Evolutionary conservation across 2,329 filamentous ascomycete species (phyloP).

Genomic region (Arthrobotrys entomopaga): DNA sequence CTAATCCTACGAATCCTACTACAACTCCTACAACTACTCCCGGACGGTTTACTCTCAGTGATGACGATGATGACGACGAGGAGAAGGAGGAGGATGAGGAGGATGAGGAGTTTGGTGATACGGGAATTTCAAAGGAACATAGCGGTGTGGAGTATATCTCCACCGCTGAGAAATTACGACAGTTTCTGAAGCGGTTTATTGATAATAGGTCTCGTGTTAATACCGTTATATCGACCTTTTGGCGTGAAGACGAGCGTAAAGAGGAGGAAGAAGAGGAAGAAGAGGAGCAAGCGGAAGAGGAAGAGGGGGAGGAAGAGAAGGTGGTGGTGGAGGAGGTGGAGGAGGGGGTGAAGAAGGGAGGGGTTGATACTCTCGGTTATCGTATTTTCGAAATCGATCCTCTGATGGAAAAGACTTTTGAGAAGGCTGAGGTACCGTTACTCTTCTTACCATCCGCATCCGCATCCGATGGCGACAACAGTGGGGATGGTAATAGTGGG

Average conservation of each 20-base stretch:
- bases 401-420: not conserved
- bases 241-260: too few relatives aligned
- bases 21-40: too few relatives aligned
- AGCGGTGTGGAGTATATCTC: too few relatives aligned
- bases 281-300: not conserved
- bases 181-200: not conserved
- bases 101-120: too few relatives aligned
- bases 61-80: too few relatives aligned
- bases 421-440: not conserved
- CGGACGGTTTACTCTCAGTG: too few relatives aligned
- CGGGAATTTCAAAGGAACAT: too few relatives aligned
- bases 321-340: not conserved
- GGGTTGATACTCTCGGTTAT: not conserved
- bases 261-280: not conserved
- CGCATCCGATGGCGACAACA: not conserved
- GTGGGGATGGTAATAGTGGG: not conserved
- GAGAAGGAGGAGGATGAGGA: too few relatives aligned
- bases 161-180: too few relatives aligned
- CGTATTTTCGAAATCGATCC: not conserved
- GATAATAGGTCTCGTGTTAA: not conserved
- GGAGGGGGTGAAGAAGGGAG: not conserved
- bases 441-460: not conserved
- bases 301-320: too few relatives aligned
- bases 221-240: too few relatives aligned
- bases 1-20: too few relatives aligned